Base-by-base conservation (phyloP, 2,329 filamentous ascomycete genomes). In the Sporothrix brasiliensis region DNA sequence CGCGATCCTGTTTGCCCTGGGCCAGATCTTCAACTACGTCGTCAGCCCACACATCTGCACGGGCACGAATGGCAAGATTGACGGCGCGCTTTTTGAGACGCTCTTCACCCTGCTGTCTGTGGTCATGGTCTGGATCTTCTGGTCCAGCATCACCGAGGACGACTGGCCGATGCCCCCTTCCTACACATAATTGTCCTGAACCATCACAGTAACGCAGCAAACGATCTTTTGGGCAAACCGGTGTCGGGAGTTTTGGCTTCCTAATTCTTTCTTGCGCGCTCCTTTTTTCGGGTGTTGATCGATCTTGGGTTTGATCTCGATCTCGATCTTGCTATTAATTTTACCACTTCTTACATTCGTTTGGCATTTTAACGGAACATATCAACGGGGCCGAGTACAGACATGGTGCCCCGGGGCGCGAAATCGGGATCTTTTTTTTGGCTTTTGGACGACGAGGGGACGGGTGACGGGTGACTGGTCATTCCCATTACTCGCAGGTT, bases 141-240 rank as follows among this genome's bases (percentile, higher is more conserved):
- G 95, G 95, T 97, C 93, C 61, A 97, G 93, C 82, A 99, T 99
- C 76, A 99, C 95, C 19, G 95, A 99, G 81, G 95, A 99, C 77
- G 94, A 97, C 83, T 99, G 95, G 95, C 93, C 94, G 21, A 86
- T 86, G 80, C 82, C 84, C 47, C 80, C 79, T 11, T 79, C 79
- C 69, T 78, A 74, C 65, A 67, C 72, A 56, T 75, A 47, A 71
- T 44, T 39, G 14, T 10, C 39, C 34, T 19, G 19, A 6, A 5
- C 34, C 49, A 16, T 58, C 13, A 27, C 53, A 27, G 19, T 56
- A 19, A 47, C 50, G 24, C 61, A 61, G 47, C 21, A 30, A 66
- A 65, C 61, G 56, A 69, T 54, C 41, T 52, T 71, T 49, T 56
- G 49, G 58, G 58, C 21, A 39, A 39, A 58, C 39, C 58, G 69